A percentile compares a stretch with the other conserved stretches of the same genome.
Conservation (phyloP, 2,329 filamentous ascomycete genomes). For the Aspergillus sp. region DNA sequence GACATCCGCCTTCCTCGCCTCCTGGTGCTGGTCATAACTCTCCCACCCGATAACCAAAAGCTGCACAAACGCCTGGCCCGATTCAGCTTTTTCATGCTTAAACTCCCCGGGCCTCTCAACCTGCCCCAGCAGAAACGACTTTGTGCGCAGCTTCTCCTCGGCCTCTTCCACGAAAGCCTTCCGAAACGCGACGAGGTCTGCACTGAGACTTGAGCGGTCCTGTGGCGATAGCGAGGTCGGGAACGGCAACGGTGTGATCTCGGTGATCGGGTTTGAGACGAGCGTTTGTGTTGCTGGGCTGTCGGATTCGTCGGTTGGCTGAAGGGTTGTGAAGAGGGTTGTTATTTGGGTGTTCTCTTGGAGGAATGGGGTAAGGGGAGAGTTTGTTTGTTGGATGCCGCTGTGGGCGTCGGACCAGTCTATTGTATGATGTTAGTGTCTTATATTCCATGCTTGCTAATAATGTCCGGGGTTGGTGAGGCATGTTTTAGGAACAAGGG, state of each 20-base stretch:
- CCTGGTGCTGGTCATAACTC: conserved; percentile 55
- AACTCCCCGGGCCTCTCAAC: conserved; percentile 41
- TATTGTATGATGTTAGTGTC: conserved; percentile 17
- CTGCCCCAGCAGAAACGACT: conserved; percentile 42
- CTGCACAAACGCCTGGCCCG: conserved; percentile 48
- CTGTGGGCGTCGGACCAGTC: conserved; percentile 41
- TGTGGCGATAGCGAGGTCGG: conserved; percentile 35
- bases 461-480: too few species aligned
- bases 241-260: conserved; percentile 54
- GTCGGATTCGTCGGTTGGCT: conserved; percentile 23
- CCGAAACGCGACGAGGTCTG: conserved; percentile 45
- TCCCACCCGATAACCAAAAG: conserved; percentile 57
- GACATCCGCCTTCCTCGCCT: conserved; percentile 49
- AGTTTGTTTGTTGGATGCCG: conserved; percentile 22
- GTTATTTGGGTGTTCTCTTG: conserved; percentile 27
- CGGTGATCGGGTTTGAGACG: conserved; percentile 52
- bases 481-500: background rate
- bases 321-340: conserved; percentile 37
- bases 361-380: conserved; percentile 31
- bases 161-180: conserved; percentile 36
- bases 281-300: conserved; percentile 32
- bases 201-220: conserved; percentile 35
- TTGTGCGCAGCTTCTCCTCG: conserved; percentile 32
- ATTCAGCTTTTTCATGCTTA: conserved; percentile 41
- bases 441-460: background rate